These are phyloP conservation scores for Akebia trifoliata DNA, from an alignment of 164 flowering plant species.

Conservation along the genomic window DNA sequence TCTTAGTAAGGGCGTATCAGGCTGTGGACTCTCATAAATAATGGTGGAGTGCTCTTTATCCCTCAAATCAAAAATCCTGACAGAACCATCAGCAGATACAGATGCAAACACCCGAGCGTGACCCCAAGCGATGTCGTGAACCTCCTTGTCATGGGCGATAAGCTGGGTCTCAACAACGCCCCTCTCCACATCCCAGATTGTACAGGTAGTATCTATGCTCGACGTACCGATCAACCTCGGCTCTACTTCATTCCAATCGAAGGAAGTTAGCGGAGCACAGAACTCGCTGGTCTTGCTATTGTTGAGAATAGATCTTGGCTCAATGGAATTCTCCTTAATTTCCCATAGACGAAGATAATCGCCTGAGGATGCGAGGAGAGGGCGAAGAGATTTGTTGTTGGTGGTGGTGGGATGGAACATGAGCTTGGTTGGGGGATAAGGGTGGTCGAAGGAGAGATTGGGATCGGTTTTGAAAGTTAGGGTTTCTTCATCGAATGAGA, in stretches of 20 bases:
- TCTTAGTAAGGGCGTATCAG: constrained; percentile 75
- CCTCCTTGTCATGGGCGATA: constrained; percentile 97
- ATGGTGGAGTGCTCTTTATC: constrained; percentile 96
- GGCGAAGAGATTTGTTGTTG: constrained; percentile 17
- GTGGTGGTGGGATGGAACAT: constrained; percentile 53
- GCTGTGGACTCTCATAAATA: constrained; percentile 78
- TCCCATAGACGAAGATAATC: constrained; percentile 79
- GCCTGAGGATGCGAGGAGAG: constrained; percentile 64
- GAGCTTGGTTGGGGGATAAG: constrained; percentile 84
- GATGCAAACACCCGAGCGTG: constrained; percentile 87
- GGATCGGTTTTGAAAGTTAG: constrained; percentile 39
- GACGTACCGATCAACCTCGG: constrained; percentile 65
- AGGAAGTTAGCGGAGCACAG: constrained; percentile 60
- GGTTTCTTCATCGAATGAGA: constrained; percentile 56
- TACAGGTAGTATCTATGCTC: constrained; percentile 91
- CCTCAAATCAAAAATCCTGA: constrained; percentile 76
- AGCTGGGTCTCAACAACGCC: constrained; percentile 79
- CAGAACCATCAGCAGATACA: constrained; percentile 92
- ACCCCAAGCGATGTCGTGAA: constrained; percentile 96
- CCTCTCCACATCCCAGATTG: constrained; percentile 86
- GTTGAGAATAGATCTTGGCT: constrained; percentile 42
- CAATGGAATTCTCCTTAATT: constrained; percentile 31
- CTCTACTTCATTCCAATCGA: constrained; percentile 64
- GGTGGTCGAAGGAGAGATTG: constrained; percentile 60
- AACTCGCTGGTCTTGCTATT: constrained; percentile 56